Conservation (phyloP, 2,329 filamentous ascomycete species). For the Aspergillus fumigatiaffinis region DNA sequence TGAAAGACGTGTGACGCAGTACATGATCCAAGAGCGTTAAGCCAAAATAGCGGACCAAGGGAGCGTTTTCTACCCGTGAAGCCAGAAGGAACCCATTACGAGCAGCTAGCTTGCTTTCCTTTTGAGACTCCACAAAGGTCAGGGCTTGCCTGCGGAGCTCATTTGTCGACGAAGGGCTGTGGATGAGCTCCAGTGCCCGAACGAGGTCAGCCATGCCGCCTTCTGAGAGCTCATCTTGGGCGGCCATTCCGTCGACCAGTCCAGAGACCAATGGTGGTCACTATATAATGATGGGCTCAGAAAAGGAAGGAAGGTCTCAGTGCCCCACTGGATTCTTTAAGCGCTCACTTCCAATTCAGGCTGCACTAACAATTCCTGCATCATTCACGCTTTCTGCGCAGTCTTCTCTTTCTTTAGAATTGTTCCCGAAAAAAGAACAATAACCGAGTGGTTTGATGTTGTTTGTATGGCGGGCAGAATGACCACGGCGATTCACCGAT, state of each 20-base stretch:
- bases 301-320: conserved; percentile 1
- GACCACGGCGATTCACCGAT: background rate
- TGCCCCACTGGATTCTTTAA: conserved; percentile 3
- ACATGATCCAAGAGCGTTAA: conserved; percentile 87
- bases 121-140: conserved; percentile 79
- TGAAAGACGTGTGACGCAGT: conserved; percentile 78
- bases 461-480: background rate
- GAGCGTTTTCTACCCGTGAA: conserved; percentile 67
- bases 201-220: conserved; percentile 57
- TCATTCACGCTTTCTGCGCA: conserved; percentile 9
- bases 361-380: conserved; percentile 10
- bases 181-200: conserved; percentile 81
- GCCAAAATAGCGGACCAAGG: conserved; percentile 87
- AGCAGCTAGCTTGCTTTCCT: conserved; percentile 72
- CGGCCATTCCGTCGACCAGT: conserved; percentile 25
- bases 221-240: conserved; percentile 34
- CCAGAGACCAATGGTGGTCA: background rate
- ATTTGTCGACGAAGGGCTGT: conserved; percentile 77
- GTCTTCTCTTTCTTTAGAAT: background rate
- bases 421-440: background rate
- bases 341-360: conserved; percentile 3
- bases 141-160: conserved; percentile 78
- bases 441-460: background rate
- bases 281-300: background rate
- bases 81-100: conserved; percentile 82